Base-by-base conservation (phyloP, 768 basidiomycete genomes). In the Baorangia bicolor region DNA sequence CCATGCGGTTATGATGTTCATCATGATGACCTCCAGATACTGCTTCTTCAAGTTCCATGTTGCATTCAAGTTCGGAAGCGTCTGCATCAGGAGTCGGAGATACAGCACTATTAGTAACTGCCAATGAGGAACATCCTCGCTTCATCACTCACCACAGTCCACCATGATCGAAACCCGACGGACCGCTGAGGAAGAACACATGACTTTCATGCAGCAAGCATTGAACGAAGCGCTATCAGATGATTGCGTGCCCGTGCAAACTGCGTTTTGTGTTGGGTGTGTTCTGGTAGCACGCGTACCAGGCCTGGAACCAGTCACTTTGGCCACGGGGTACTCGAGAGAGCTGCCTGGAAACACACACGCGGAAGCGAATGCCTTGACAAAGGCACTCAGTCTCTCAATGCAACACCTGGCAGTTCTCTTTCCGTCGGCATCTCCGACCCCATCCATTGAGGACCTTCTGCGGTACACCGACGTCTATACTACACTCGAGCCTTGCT, bases 401-500 rank as follows among this genome's bases (percentile, higher is more conserved):
- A 44, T 65, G 9, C 58, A 70, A 13, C 68, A 85, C 40, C 68
- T 90, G 38, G 65, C 75, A 14, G 58, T 74, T 13, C 66, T 82
- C 34, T 77, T 85, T 40, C 74, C 81, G 2, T 61, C 64, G 5
- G 55, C 67, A 11, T 57, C 62, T 7, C 56, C 71, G 1, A 57
- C 73, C 12, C 69, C 75, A 1, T 53, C 73, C 23, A 64, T 69
- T 38, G 56, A 82, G 42, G 75, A 81, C 51, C 74, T 83, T 14
- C 65, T 95, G 27, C 71, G 90, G 39, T 57, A 73, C 20, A 77
- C 78, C 23, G 90, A 93, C 69, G 86, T 90, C 40, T 98, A 97
- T 67, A 96, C 95, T 1, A 98, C 97, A 0, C 82, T 99, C 78
- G 97, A 99, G 67, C 97, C 96, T 11, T 99, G 97, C 69, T 96